Evolutionary conservation across 1,284 basidiomycete species (phyloP).

Genomic region (Ceratobasidium sp.): DNA sequence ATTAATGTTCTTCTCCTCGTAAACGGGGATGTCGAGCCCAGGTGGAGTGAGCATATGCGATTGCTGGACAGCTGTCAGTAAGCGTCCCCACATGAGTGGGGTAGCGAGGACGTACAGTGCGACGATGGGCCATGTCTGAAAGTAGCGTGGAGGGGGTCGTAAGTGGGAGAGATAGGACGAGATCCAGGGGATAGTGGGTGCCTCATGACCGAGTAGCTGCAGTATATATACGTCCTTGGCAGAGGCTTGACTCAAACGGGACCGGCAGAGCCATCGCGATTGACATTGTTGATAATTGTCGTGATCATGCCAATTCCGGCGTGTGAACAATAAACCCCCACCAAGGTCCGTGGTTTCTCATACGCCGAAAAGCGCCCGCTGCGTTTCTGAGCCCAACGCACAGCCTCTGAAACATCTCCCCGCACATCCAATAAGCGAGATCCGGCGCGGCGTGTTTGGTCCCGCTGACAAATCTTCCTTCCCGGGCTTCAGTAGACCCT

Average conservation of each 20-base stretch:
- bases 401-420: constrained; percentile 21
- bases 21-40: constrained; percentile 17
- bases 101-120: constrained; percentile 10
- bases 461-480: background rate
- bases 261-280: constrained; percentile 2
- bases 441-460: constrained; percentile 22
- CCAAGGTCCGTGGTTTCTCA: background rate
- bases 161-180: background rate
- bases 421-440: background rate
- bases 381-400: constrained; percentile 3
- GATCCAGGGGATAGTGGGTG: constrained; percentile 12
- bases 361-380: background rate
- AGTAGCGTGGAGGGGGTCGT: too few relatives aligned
- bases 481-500: constrained; percentile 2
- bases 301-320: constrained; percentile 6
- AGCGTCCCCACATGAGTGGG: background rate
- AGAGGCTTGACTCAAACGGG: constrained; percentile 21
- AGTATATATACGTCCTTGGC: constrained; percentile 31
- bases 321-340: constrained; percentile 15
- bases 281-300: background rate
- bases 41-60: constrained; percentile 34
- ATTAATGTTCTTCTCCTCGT: constrained; percentile 32
- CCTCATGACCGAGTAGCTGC: constrained; percentile 9
- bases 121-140: too few relatives aligned
- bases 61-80: constrained; percentile 12